Evolutionary conservation across 805 yeast genomes (phyloP), one percentile per base, ranked within the genome.

Genomic region (Nakazawaea ishiwadae): DNA sequence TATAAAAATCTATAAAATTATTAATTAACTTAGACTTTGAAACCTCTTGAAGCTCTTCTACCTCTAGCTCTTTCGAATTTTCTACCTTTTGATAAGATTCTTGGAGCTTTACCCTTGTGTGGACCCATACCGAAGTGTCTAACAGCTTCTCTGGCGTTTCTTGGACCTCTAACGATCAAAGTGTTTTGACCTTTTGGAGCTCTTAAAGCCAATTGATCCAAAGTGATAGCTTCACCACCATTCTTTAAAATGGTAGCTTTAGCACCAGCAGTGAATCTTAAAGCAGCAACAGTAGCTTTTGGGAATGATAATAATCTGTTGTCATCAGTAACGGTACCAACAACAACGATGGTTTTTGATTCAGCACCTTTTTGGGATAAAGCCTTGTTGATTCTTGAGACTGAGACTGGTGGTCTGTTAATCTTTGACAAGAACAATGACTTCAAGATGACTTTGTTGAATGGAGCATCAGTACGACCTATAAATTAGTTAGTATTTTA

Each of bases 31-130:
- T 91, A 93, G 77, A 93, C 99, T 86, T 93, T 93, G 99, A 93
- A 93, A 80, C 96, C 99, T 84, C 95, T 89, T 59, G 98, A 90
- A 73, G 79, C 84, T 80, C 99, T 83, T 76, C 84, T 95, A 84
- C 99, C 99, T 87, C 99, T 93, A 66, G 97, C 99, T 77, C 93
- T 89, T 84, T 93, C 99, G 84, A 93, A 93, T 80, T 93, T 93
- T 84, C 98, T 93, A 73, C 99, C 99, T 73, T 79, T 89, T 53
- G 98, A 91, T 66, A 74, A 64, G 73, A 93, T 83, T 80, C 95
- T 89, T 77, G 99, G 99, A 66, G 98, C 98, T 88, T 93, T 93
- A 78, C 80, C 76, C 83, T 88, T 88, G 95, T 93, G 99, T 68
- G 99, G 99, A 79, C 99, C 99, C 73, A 91, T 69, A 73, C 99